Evolutionary conservation across 2,329 filamentous ascomycete genomes (phyloP).

Genomic region (Alternaria consortialis): DNA sequence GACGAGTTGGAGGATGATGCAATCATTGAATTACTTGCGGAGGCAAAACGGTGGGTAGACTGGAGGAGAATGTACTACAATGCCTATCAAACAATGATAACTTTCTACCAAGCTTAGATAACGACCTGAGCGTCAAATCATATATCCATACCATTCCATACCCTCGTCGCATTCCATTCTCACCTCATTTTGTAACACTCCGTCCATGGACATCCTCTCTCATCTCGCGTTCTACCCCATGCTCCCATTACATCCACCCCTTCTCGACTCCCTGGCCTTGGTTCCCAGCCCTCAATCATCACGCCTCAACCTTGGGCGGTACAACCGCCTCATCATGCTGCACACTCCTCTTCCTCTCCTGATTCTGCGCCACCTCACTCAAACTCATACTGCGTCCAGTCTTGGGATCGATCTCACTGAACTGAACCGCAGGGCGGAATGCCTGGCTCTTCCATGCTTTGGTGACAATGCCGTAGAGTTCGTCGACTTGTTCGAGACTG

Average conservation of each 20-base stretch:
- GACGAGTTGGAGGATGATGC: background rate
- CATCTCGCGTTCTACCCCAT: too few relatives aligned
- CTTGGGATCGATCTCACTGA: conserved; percentile 42
- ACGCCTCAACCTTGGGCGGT: background rate
- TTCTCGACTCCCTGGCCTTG: background rate
- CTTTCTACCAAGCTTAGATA: too few relatives aligned
- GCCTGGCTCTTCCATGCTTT: conserved; percentile 74
- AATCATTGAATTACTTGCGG: background rate
- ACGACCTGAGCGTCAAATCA: too few relatives aligned
- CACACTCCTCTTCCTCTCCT: conserved; percentile 47
- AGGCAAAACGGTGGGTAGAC: background rate
- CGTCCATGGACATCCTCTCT: too few relatives aligned
- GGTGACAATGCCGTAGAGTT: conserved; percentile 76
- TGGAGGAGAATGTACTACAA: too few relatives aligned
- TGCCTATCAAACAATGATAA: too few relatives aligned
- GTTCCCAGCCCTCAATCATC: background rate
- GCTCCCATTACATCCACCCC: background rate
- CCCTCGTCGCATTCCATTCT: too few relatives aligned
- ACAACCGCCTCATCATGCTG: conserved; percentile 32
- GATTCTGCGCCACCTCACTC: conserved; percentile 39
- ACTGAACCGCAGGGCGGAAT: conserved; percentile 64
- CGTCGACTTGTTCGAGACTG: conserved; percentile 79
- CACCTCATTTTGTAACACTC: too few relatives aligned
- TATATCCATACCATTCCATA: too few relatives aligned
- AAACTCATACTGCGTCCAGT: conserved; percentile 30